Evolutionary conservation across 2,329 filamentous ascomycete species (phyloP).

Genomic region (Pseudogymnoascus sp.): DNA sequence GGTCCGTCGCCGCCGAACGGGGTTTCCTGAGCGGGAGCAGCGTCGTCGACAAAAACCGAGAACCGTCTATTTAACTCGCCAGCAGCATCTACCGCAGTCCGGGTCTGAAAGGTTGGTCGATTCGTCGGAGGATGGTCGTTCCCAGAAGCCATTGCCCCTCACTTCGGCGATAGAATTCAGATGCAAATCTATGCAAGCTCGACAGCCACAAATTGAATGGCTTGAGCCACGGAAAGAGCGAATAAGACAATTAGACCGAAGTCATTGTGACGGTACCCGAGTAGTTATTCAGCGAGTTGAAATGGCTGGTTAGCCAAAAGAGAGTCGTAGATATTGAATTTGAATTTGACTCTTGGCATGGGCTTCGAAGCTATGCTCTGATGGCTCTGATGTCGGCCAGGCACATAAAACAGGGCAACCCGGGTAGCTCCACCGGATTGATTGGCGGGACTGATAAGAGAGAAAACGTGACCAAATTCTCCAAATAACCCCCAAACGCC

Average conservation of each 20-base stretch:
- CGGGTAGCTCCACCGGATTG: conserved; percentile 9
- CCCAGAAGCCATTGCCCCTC: conserved; percentile 5
- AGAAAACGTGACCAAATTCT: conserved; percentile 8
- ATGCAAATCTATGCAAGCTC: not conserved
- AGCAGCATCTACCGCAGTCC: conserved; percentile 36
- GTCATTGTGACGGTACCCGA: not conserved
- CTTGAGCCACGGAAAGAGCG: not conserved
- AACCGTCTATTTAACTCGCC: conserved; percentile 35
- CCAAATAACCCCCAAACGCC: not conserved
- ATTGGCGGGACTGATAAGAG: conserved; percentile 3
- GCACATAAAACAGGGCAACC: conserved; percentile 9
- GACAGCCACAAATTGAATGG: not conserved
- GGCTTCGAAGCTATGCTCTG: conserved; percentile 3
- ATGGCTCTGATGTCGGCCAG: conserved; percentile 2
- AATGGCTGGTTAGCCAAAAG: not conserved
- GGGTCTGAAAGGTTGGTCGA: conserved; percentile 31
- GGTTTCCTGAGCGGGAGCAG: not conserved
- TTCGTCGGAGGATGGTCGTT: not conserved
- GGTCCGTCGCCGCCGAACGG: not conserved
- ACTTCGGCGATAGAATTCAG: not conserved
- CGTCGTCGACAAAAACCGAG: conserved; percentile 19
- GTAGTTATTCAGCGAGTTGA: not conserved
- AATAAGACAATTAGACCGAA: not conserved
- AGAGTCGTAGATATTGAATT: not conserved
- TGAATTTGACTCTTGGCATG: not conserved